Percentiles rank a stretch among this genome's conserved stretches.
phyloP scores from a whole-genome alignment of 2,329 filamentous ascomycete genomes.

The Phialophora tarda region DNA sequence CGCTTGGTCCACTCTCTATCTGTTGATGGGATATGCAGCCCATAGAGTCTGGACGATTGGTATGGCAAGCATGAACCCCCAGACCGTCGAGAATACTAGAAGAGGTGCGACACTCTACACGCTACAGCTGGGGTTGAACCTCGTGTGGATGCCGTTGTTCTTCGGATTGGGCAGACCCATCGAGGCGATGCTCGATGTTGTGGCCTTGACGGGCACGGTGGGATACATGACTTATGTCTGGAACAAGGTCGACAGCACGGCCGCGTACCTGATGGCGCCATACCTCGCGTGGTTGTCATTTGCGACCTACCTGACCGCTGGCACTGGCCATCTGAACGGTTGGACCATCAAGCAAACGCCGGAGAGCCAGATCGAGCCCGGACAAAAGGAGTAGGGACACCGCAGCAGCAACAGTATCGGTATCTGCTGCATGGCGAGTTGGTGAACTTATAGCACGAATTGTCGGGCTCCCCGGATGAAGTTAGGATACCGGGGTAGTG shows the following conservation, averaged over 20 bases:
- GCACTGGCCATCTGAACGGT: constrained; percentile 69
- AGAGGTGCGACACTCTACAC: constrained; percentile 81
- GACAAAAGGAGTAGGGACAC: constrained; percentile 25
- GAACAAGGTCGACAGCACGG: constrained; percentile 72
- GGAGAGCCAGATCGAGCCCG: constrained; percentile 5
- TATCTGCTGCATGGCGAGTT: neutral
- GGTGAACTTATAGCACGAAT: too few species aligned
- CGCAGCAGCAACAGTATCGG: neutral
- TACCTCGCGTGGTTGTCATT: constrained; percentile 88
- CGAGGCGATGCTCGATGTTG: constrained; percentile 75
- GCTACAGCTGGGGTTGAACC: constrained; percentile 81
- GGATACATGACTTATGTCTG: constrained; percentile 77
- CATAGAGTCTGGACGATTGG: constrained; percentile 74
- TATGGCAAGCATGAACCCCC: constrained; percentile 62
- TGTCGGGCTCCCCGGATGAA: neutral
- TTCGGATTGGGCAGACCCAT: constrained; percentile 76
- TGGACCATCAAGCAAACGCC: constrained; percentile 62
- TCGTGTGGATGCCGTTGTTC: constrained; percentile 92
- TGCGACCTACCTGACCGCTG: constrained; percentile 80
- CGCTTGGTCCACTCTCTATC: constrained; percentile 64
- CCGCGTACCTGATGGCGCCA: constrained; percentile 76
- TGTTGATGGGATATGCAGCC: constrained; percentile 84
- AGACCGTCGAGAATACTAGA: constrained; percentile 64
- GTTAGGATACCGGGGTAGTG: neutral
- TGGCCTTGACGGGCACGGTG: constrained; percentile 72